A percentile compares a stretch with the other conserved stretches of the same genome.
These are phyloP conservation scores for Trichoderma simmonsii DNA, from an alignment of 2,329 filamentous ascomycete genomes.

Conservation along the genomic window DNA sequence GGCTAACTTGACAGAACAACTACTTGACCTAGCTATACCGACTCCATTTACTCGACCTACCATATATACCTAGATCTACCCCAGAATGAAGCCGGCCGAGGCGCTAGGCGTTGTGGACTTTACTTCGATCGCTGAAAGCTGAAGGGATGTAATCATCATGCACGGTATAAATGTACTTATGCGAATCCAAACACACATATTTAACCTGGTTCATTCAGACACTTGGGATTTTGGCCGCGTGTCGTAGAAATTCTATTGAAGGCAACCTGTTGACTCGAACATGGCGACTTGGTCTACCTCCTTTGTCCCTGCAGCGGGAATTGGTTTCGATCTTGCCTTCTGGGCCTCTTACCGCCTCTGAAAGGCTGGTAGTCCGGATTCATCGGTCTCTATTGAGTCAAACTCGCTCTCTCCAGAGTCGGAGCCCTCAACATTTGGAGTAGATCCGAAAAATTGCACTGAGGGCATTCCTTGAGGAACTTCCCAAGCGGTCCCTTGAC, in stretches of 20 bases:
- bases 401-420: neutral
- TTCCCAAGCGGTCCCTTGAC: neutral
- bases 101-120: neutral
- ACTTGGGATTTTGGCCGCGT: neutral
- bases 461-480: neutral
- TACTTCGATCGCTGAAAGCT: too few species aligned
- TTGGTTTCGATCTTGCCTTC: neutral
- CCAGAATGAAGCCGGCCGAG: neutral
- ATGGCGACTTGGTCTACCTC: neutral
- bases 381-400: neutral
- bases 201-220: too few species aligned
- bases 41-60: too few species aligned
- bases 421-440: neutral
- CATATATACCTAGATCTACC: too few species aligned
- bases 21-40: neutral
- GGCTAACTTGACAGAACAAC: neutral
- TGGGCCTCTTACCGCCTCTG: neutral
- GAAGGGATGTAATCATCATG: too few species aligned
- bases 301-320: neutral
- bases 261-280: neutral
- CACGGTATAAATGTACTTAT: too few species aligned
- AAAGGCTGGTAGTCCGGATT: too few species aligned
- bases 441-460: neutral
- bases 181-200: too few species aligned
- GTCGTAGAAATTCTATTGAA: neutral